Conservation (phyloP, 2,329 filamentous ascomycete species). For the Calonectria pteridis region DNA sequence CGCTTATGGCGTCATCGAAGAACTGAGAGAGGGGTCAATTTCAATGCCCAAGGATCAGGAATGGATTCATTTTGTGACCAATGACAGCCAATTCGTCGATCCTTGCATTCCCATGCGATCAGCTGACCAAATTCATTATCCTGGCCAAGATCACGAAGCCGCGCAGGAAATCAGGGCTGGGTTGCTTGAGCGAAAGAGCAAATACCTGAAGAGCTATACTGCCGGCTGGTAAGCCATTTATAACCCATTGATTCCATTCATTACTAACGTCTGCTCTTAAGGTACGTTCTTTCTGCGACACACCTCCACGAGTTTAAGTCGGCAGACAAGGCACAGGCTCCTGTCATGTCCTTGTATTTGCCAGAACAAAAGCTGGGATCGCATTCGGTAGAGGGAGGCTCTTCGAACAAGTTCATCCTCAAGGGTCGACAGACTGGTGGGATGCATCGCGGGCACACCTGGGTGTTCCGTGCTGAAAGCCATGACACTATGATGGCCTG, state of each 20-base stretch:
- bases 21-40: constrained; percentile 85
- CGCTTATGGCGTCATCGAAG: constrained; percentile 81
- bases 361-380: constrained; percentile 96
- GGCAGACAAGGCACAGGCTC: constrained; percentile 91
- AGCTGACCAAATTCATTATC: constrained; percentile 88
- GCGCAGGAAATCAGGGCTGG: constrained; percentile 89
- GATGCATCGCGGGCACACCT: constrained; percentile 86
- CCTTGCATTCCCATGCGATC: constrained; percentile 83
- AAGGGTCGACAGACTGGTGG: constrained; percentile 94
- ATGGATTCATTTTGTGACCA: constrained; percentile 85
- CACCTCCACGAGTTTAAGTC: constrained; percentile 99
- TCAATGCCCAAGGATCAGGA: constrained; percentile 95
- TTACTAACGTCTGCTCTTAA: constrained; percentile 51
- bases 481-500: constrained; percentile 98
- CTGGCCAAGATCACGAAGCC: constrained; percentile 87
- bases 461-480: constrained; percentile 78
- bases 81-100: constrained; percentile 88
- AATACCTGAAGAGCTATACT: constrained; percentile 97
- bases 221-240: constrained; percentile 81
- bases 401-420: constrained; percentile 97
- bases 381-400: constrained; percentile 84
- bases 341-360: constrained; percentile 95
- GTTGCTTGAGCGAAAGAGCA: constrained; percentile 96
- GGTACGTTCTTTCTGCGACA: constrained; percentile 96
- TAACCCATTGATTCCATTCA: background rate